phyloP scores from a whole-genome alignment of 148 eudicot genomes.

The Pharnaceum exiguum region DNA sequence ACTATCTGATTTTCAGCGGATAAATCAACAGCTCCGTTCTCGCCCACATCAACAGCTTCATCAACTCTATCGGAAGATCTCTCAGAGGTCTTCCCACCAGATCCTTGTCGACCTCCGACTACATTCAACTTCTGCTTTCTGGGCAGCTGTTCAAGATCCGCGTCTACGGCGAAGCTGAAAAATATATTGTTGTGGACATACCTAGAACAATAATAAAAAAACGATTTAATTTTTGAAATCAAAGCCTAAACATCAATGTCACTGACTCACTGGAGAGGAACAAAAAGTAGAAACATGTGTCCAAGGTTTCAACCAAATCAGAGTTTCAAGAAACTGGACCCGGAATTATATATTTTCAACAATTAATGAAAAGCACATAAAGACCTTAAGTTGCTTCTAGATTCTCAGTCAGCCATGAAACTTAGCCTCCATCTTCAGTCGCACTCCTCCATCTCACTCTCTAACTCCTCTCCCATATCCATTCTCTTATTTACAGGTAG shows the following conservation, averaged over 20 bases:
- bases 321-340: no score
- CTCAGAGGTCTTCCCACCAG: conserved; percentile 28
- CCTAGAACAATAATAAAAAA: conserved; percentile 40
- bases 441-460: no score
- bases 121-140: conserved; percentile 44
- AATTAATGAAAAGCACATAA: no score
- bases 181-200: conserved; percentile 99
- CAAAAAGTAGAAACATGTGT: no score
- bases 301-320: no score
- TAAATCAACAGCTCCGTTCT: conserved; percentile 31
- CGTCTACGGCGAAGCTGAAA: conserved; percentile 98
- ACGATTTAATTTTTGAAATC: background rate
- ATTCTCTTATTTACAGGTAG: no score
- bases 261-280: no score
- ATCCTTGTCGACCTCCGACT: conserved; percentile 11
- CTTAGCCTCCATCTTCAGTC: no score
- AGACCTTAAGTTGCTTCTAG: no score
- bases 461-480: no score
- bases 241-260: background rate
- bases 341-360: no score
- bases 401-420: no score
- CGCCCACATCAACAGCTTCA: conserved; percentile 34
- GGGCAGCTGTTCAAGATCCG: conserved; percentile 78
- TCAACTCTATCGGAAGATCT: conserved; percentile 26
- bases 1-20: conserved; percentile 67